These are phyloP conservation scores for Arthrinium puccinioides DNA, from an alignment of 2,329 filamentous ascomycete species.

Conservation along the genomic window DNA sequence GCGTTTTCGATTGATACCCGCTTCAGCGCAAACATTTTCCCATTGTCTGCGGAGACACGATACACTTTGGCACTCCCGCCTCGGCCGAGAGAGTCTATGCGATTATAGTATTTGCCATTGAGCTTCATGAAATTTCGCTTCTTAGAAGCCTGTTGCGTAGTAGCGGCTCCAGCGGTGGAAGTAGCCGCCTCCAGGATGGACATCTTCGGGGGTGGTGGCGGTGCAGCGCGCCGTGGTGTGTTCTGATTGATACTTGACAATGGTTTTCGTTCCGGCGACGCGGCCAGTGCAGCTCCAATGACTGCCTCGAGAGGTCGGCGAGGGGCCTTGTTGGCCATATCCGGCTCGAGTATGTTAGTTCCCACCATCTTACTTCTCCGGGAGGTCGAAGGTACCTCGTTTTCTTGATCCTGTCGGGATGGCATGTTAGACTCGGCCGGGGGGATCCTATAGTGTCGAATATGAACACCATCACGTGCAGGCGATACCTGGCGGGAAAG, in stretches of 20 bases:
- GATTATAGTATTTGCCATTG: constrained; percentile 85
- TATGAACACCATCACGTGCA: constrained; percentile 31
- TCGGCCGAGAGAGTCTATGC: constrained; percentile 83
- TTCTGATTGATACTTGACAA: constrained; percentile 49
- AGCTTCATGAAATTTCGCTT: constrained; percentile 79
- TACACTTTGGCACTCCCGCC: constrained; percentile 94
- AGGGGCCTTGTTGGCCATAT: constrained; percentile 42
- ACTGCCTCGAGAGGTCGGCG: constrained; percentile 42
- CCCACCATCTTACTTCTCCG: constrained; percentile 51
- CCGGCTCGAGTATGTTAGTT: constrained; percentile 48
- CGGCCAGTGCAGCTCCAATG: constrained; percentile 26
- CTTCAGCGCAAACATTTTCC: constrained; percentile 91
- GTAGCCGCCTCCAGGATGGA: constrained; percentile 90
- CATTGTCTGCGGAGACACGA: constrained; percentile 93
- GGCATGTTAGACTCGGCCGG: constrained; percentile 50
- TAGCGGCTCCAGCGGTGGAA: constrained; percentile 70
- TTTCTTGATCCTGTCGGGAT: constrained; percentile 73
- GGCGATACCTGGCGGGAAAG: constrained; percentile 14
- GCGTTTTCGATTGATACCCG: constrained; percentile 85
- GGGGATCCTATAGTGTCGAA: constrained; percentile 52
- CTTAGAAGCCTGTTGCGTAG: constrained; percentile 64
- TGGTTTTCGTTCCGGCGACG: constrained; percentile 49
- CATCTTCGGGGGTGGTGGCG: constrained; percentile 90
- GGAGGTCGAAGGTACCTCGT: constrained; percentile 66
- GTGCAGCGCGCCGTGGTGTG: constrained; percentile 72